Base-by-base conservation (phyloP, 805 yeast species). In the Teunomyces tritomae region DNA sequence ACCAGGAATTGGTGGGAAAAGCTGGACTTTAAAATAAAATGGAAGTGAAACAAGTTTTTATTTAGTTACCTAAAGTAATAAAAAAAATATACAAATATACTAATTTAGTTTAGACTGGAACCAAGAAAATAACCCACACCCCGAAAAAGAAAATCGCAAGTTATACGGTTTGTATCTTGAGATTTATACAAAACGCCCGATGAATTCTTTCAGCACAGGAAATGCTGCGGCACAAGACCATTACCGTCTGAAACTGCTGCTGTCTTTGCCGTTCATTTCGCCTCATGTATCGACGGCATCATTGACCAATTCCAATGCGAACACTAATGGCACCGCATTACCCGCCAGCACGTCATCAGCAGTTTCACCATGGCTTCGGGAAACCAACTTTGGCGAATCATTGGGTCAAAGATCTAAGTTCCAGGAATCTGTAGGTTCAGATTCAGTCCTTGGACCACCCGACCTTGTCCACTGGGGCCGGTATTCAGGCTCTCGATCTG, bases 221-320 rank as follows among this genome's bases (percentile, higher is more conserved):
- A 16, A 16, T 11, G 42, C 83, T 11, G 42, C 83, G 84, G 43
- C 84, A 84, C 56, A 80, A 79, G 55, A 70, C 70, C 56, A 75
- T 77, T 41, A 78, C 81, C 50, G 71, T 71, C 43, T n/a, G 28
- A 45, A 33, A 32, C 52, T 43, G 47, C 35, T 37, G 14, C 35
- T 35, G 27, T 43, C 43, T 26, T 41, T 46, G 14, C 49, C 51
- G 13, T 49, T 46, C 16, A 33, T 45, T 3, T 39, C 34, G 5
- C 54, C 52, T 5, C 43, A 39, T 26, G 28, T 28, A n/a, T 42
- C 49, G 2, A 29, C 48, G 5, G 29, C 47, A 5, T 40, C 47
- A 28, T 28, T 39, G 17, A 34, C 45, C 41, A 37, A 46, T 20
- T 5, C 24, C 24, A 20, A 20, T 4, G 24, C 24, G 24, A 20